Percentiles rank a stretch among this genome's conserved stretches.
Evolutionary conservation across 192 early-diverging fungal species (phyloP).

Genomic region (Coemansia sp.): DNA sequence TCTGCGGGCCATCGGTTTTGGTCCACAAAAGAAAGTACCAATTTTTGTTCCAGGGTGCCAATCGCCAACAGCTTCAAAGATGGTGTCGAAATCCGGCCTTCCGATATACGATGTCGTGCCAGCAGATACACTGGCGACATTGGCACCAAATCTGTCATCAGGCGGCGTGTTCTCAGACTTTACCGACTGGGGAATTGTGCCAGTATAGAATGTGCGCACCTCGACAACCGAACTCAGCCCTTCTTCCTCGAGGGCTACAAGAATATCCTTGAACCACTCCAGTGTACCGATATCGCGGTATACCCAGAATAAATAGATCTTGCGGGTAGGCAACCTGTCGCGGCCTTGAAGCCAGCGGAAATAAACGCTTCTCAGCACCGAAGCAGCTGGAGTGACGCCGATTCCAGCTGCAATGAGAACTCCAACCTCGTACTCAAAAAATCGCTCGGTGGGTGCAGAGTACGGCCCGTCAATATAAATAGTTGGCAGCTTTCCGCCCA

Average conservation of each 20-base stretch:
- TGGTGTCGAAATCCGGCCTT: conserved; percentile 69
- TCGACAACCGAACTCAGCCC: conserved; percentile 64
- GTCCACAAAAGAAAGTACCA: conserved; percentile 86
- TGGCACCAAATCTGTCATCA: conserved; percentile 54
- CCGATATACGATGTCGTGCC: conserved; percentile 70
- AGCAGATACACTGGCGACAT: conserved; percentile 65
- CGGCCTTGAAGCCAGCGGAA: conserved; percentile 62
- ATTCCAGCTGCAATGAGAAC: conserved; percentile 78
- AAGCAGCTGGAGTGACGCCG: conserved; percentile 76
- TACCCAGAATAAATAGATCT: conserved; percentile 80
- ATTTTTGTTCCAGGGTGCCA: conserved; percentile 64
- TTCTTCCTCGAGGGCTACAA: conserved; percentile 64
- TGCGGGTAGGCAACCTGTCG: conserved; percentile 57
- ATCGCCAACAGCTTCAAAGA: conserved; percentile 62
- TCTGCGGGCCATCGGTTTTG: conserved; percentile 63
- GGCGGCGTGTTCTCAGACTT: conserved; percentile 48
- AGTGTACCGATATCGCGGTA: conserved; percentile 71
- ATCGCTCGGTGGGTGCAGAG: conserved; percentile 67
- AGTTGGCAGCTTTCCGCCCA: conserved; percentile 48
- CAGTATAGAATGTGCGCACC: conserved; percentile 70
- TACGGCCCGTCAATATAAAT: conserved; percentile 75
- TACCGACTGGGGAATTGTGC: conserved; percentile 50
- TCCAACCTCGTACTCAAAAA: conserved; percentile 72
- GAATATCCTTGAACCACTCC: conserved; percentile 79
- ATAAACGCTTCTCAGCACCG: conserved; percentile 72